phyloP scores from a whole-genome alignment of 176 grass and related monocot species.

The Triticum timopheevii region DNA sequence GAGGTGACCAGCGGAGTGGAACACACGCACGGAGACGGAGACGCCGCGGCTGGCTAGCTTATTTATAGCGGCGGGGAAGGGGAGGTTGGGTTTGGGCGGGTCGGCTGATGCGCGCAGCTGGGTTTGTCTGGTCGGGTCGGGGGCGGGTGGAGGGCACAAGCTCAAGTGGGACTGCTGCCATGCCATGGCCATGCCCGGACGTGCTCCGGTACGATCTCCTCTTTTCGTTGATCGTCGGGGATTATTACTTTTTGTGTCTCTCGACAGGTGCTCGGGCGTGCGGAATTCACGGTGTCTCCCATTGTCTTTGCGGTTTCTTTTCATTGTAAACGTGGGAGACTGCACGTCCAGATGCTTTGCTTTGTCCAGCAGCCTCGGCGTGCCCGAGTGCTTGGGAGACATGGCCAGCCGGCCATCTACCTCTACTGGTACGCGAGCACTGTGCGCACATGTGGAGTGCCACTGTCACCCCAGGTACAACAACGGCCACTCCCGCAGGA shows the following conservation, averaged over 20 bases:
- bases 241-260: too few relatives aligned
- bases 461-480: not conserved
- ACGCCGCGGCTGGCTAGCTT: not conserved
- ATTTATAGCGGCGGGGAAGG: conserved; percentile 31
- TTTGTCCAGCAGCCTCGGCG: not conserved
- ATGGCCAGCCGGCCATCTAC: not conserved
- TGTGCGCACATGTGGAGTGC: not conserved
- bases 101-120: not conserved
- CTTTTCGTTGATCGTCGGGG: too few relatives aligned
- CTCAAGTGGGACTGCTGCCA: too few relatives aligned
- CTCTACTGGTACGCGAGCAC: not conserved
- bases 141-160: not conserved
- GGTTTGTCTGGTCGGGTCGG: not conserved
- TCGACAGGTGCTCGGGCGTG: not conserved
- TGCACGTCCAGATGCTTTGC: not conserved
- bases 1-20: not conserved
- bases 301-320: not conserved
- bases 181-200: too few relatives aligned
- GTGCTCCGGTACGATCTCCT: too few relatives aligned
- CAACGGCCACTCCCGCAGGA: not conserved
- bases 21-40: not conserved
- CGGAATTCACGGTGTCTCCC: not conserved
- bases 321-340: not conserved
- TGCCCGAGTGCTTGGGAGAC: not conserved
- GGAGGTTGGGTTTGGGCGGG: not conserved